Percentiles rank a stretch among this genome's conserved stretches.
phyloP scores from a whole-genome alignment of 768 basidiomycete genomes.

The Rhodotorula kratochvilovae region DNA sequence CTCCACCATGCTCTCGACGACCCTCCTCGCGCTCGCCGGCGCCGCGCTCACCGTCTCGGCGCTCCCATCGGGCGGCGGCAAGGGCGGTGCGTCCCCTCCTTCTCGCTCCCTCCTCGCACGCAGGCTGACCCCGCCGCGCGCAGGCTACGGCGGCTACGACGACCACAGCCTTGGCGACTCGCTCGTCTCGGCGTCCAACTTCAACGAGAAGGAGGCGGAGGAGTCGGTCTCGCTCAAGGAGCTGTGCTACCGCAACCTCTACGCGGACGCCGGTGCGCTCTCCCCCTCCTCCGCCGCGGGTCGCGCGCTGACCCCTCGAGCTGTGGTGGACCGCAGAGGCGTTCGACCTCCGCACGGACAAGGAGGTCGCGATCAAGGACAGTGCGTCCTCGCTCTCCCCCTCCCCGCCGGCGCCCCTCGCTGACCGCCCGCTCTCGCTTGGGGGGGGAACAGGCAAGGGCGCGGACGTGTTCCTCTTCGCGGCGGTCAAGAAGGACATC shows the following conservation, averaged over 20 bases:
- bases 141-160: neutral
- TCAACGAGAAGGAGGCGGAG: neutral
- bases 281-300: neutral
- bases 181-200: neutral
- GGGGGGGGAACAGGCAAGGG: neutral
- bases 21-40: neutral
- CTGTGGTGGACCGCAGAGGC: neutral
- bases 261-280: slow-evolving; percentile 7
- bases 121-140: neutral
- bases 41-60: neutral
- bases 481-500: neutral
- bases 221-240: neutral
- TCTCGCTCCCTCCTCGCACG: neutral
- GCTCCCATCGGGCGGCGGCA: neutral
- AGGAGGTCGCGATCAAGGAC: neutral
- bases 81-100: neutral
- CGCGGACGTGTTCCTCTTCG: slow-evolving; percentile 1
- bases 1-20: neutral
- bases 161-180: neutral
- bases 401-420: neutral
- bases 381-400: neutral
- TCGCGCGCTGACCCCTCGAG: no score
- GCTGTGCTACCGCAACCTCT: slow-evolving; percentile 8
- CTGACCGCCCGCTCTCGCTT: neutral
- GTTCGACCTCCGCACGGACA: neutral